Evolutionary conservation across 108 stramenopile species (phyloP).

Genomic region (Skeletonema grethae): DNA sequence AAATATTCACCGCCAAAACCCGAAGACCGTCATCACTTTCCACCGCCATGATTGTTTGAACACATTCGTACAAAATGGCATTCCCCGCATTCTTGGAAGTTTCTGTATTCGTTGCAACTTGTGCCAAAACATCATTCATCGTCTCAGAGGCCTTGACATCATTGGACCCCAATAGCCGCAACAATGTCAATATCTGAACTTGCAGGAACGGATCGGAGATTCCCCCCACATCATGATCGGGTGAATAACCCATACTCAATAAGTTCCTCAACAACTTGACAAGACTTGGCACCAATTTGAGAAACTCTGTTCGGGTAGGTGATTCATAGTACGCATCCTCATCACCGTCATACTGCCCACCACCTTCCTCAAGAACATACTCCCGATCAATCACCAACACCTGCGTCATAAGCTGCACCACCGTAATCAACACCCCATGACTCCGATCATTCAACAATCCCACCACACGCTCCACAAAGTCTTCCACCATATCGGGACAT

Average conservation of each 20-base stretch:
- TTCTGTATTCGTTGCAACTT: slow-evolving; percentile 99
- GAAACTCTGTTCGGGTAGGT: slow-evolving; percentile 69
- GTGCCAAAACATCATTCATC: slow-evolving; percentile 98
- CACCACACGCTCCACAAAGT: slow-evolving; percentile 91
- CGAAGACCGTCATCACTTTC: slow-evolving; percentile 95
- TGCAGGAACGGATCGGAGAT: slow-evolving; percentile 97
- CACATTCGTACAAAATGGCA: slow-evolving; percentile 99
- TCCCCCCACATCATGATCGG: slow-evolving; percentile 95
- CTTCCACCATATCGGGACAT: slow-evolving; percentile 97
- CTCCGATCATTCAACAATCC: slow-evolving; percentile 91
- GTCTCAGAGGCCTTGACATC: slow-evolving; percentile 86
- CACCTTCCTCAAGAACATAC: slow-evolving; percentile 58
- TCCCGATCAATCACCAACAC: slow-evolving; percentile 81
- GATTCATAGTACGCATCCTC: slow-evolving; percentile 53
- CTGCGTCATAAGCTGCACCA: slow-evolving; percentile 93
- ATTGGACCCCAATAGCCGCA: slow-evolving; percentile 86
- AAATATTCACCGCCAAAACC: slow-evolving; percentile 97
- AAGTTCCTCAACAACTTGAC: slow-evolving; percentile 94
- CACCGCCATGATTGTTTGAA: slow-evolving; percentile 96
- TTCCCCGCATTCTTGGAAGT: slow-evolving; percentile 98
- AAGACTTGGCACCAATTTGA: slow-evolving; percentile 87
- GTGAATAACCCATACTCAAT: slow-evolving; percentile 89
- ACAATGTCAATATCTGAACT: slow-evolving; percentile 90
- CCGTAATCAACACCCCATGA: slow-evolving; percentile 97
- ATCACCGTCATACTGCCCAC: slow-evolving; percentile 40